Percentiles rank a stretch among this genome's conserved stretches.
Conservation (phyloP, 1,284 basidiomycete genomes). For the Neonothopanus nambi region DNA sequence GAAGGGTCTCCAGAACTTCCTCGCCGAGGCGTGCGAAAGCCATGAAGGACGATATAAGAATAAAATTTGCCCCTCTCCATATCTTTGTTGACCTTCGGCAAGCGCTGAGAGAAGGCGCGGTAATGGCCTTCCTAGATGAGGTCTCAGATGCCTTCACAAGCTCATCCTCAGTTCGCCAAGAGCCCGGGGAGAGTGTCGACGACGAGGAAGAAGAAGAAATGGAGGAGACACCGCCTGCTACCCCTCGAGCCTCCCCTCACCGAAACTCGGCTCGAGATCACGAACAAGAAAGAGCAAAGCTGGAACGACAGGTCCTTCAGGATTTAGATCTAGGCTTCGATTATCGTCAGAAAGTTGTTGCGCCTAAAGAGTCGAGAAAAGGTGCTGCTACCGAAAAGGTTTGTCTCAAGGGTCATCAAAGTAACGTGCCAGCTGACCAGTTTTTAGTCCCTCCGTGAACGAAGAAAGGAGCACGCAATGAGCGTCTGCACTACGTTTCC, state of each 20-base stretch:
- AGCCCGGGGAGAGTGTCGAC: constrained; percentile 22
- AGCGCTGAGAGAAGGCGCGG: constrained; percentile 38
- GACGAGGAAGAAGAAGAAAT: constrained; percentile 26
- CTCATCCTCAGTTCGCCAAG: constrained; percentile 8
- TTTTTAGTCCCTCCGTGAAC: too few relatives aligned
- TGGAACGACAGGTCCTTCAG: constrained; percentile 53
- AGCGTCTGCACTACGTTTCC: constrained; percentile 40
- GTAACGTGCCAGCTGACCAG: too few relatives aligned
- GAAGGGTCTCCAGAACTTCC: constrained; percentile 1
- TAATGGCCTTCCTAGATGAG: constrained; percentile 43
- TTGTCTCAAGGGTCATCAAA: too few relatives aligned
- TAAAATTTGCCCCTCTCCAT: constrained; percentile 63
- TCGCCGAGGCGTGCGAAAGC: constrained; percentile 4
- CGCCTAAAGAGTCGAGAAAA: background rate
- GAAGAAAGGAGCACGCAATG: background rate
- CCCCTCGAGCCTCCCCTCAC: constrained; percentile 24
- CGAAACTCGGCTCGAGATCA: constrained; percentile 24
- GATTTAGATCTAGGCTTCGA: constrained; percentile 55
- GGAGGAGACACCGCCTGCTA: constrained; percentile 39
- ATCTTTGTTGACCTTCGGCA: constrained; percentile 71
- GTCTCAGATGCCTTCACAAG: background rate
- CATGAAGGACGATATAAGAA: constrained; percentile 30
- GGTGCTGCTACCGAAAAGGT: background rate
- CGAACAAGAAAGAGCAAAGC: constrained; percentile 38
- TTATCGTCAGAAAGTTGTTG: constrained; percentile 30